phyloP scores from a whole-genome alignment of 768 basidiomycete genomes.

The Agrocybe praecox region DNA sequence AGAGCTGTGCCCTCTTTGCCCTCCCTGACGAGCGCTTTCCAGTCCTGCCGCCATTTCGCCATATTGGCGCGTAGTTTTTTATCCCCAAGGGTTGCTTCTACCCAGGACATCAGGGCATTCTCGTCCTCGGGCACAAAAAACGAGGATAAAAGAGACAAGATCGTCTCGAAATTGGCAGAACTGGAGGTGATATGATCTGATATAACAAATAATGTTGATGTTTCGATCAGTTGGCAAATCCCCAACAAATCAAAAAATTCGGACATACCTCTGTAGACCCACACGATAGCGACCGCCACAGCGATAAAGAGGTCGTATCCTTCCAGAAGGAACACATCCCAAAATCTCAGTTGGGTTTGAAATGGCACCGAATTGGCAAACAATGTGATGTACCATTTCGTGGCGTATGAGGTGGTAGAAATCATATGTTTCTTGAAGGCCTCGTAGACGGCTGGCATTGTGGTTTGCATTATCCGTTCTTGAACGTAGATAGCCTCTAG shows the following conservation, averaged over 20 bases:
- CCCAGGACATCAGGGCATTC: slow-evolving; percentile 80
- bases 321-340: slow-evolving; percentile 93
- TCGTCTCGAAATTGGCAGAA: slow-evolving; percentile 87
- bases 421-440: slow-evolving; percentile 90
- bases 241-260: not conserved
- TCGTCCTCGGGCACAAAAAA: slow-evolving; percentile 96
- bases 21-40: slow-evolving; percentile 67
- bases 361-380: slow-evolving; percentile 96
- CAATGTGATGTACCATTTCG: slow-evolving; percentile 99
- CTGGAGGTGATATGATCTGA: slow-evolving; percentile 83
- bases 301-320: slow-evolving; percentile 89
- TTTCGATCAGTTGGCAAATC: not conserved
- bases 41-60: slow-evolving; percentile 76
- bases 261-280: slow-evolving; percentile 81
- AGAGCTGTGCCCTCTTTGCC: slow-evolving; percentile 66
- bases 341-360: slow-evolving; percentile 90
- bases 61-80: slow-evolving; percentile 75
- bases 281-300: slow-evolving; percentile 85
- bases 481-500: slow-evolving; percentile 96
- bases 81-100: slow-evolving; percentile 58
- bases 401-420: slow-evolving; percentile 92
- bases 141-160: slow-evolving; percentile 88
- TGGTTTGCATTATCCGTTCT: slow-evolving; percentile 81
- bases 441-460: slow-evolving; percentile 88
- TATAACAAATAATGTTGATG: not conserved